Base-by-base conservation (phyloP, 2,329 filamentous ascomycete species). In the Cladophialophora yegresii region DNA sequence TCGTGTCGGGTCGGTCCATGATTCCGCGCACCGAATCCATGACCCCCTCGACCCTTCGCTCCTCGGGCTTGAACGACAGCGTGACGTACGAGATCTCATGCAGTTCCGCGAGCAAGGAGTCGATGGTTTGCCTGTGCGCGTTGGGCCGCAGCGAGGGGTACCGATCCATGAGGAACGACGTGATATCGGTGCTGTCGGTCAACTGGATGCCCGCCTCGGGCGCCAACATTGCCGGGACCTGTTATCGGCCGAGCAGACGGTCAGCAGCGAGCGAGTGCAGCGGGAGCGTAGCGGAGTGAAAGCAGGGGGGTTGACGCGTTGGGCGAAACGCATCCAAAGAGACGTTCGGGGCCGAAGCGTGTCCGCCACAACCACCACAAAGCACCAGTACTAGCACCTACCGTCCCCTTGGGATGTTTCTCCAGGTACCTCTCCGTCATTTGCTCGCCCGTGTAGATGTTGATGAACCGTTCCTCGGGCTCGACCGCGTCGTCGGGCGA, bases 371-470 rank as follows among this genome's bases (percentile, higher is more conserved):
- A 3, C 3, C 36, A 43, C 13, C 3, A n/a, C 5, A 6, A 9
- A 8, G 16, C 7, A 8, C 6, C 3, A 6, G 13, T 20, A 43
- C 36, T 43, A 6, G 13, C 8, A 43, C 36, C n/a, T 61, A 65
- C 63, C 30, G 54, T 54, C 22, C 63, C 63, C 20, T 62, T 58
- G 2, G 47, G 51, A 50, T 62, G 61, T 22, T 58, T 65, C 45
- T 62, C 40, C 32, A 65, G 26, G 36, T 61, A 65, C n/a, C 26
- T 22, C 58, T 65, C 63, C 9, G 9, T n/a, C 32, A 51, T 58
- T 20, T 65, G 63, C 13, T 65, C 63, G 13, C 58, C 51, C 26
- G 36, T 47, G 36, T 62, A 65, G 32, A 65, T 65, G 40, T 65
- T 58, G n/a, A 62, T 51, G 40, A 62, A 55, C 13, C 45, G 12